Conservation (phyloP, 2,329 filamentous ascomycete species). For the Zymoseptoria ardabiliae region DNA sequence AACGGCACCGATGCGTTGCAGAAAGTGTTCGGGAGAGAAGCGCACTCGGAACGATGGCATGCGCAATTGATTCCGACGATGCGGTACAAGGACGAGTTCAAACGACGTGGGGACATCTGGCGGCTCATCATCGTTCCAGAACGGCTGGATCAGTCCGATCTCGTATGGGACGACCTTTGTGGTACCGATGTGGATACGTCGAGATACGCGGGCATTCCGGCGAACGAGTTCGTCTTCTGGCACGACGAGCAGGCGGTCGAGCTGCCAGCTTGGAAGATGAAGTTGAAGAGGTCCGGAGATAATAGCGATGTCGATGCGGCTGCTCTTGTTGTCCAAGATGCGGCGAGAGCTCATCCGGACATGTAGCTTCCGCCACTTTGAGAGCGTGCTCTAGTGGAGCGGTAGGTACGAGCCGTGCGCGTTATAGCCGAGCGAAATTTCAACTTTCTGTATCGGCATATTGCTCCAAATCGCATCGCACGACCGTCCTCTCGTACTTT, state of each 20-base stretch:
- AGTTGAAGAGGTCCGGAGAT: neutral
- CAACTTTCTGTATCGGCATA: no score
- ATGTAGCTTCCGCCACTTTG: neutral
- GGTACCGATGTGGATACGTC: conserved; percentile 7
- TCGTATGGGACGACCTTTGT: conserved; percentile 4
- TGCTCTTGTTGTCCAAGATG: neutral
- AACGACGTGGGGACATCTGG: conserved; percentile 9
- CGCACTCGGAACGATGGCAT: conserved; percentile 1
- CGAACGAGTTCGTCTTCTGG: conserved; percentile 14
- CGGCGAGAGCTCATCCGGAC: neutral
- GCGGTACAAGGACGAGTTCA: conserved; percentile 4
- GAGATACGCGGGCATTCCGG: conserved; percentile 5
- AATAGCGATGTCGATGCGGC: neutral
- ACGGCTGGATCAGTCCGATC: neutral
- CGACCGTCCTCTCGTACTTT: no score
- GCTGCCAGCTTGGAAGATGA: conserved; percentile 14
- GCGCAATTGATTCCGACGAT: conserved; percentile 9
- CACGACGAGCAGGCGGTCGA: conserved; percentile 3
- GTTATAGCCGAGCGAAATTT: no score
- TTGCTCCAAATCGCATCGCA: no score
- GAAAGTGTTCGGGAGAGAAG: neutral
- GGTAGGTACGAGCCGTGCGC: no score
- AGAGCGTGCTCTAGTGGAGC: no score
- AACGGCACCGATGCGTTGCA: conserved; percentile 10
- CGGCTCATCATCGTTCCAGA: conserved; percentile 7